A percentile compares a stretch with the other conserved stretches of the same genome.
Conservation (phyloP, 2,329 filamentous ascomycete species). For the Pseudopithomyces chartarum region DNA sequence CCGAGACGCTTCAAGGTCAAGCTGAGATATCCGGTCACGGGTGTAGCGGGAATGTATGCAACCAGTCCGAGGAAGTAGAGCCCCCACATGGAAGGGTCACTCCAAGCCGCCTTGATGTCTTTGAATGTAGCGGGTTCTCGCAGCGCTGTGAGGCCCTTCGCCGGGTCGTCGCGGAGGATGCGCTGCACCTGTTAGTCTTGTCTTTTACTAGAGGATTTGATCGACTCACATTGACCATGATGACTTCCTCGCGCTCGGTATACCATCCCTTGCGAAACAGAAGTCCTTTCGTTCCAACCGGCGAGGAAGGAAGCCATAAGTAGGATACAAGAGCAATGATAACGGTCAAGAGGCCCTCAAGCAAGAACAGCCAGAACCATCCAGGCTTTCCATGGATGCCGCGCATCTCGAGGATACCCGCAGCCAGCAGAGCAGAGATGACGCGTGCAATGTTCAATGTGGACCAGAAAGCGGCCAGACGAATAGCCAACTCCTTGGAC, state of each 20-base stretch:
- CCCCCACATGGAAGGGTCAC: slow-evolving; percentile 61
- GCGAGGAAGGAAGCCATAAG: slow-evolving; percentile 51
- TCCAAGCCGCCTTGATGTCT: slow-evolving; percentile 56
- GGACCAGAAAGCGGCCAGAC: slow-evolving; percentile 73
- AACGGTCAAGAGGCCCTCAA: slow-evolving; percentile 41
- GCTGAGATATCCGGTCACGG: slow-evolving; percentile 47
- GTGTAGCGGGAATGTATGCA: slow-evolving; percentile 41
- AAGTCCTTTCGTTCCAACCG: slow-evolving; percentile 51
- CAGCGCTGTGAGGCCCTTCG: slow-evolving; percentile 63
- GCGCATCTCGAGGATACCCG: slow-evolving; percentile 58
- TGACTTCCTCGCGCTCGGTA: slow-evolving; percentile 67
- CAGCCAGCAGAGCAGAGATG: slow-evolving; percentile 60
- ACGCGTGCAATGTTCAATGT: slow-evolving; percentile 63
- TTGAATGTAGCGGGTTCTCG: slow-evolving; percentile 56
- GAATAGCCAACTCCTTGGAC: slow-evolving; percentile 68
- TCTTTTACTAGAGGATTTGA: not conserved
- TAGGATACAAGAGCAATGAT: slow-evolving; percentile 35
- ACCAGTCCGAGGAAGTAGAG: slow-evolving; percentile 57
- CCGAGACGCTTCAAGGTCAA: slow-evolving; percentile 46
- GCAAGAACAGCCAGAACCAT: slow-evolving; percentile 61
- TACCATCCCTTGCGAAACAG: slow-evolving; percentile 64
- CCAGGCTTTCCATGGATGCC: slow-evolving; percentile 55
- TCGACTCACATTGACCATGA: slow-evolving; percentile 62
- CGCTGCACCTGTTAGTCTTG: slow-evolving; percentile 31
- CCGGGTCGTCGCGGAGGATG: slow-evolving; percentile 60